Base-by-base conservation (phyloP, 2,329 filamentous ascomycete genomes). In the Aspergillus terreus region DNA sequence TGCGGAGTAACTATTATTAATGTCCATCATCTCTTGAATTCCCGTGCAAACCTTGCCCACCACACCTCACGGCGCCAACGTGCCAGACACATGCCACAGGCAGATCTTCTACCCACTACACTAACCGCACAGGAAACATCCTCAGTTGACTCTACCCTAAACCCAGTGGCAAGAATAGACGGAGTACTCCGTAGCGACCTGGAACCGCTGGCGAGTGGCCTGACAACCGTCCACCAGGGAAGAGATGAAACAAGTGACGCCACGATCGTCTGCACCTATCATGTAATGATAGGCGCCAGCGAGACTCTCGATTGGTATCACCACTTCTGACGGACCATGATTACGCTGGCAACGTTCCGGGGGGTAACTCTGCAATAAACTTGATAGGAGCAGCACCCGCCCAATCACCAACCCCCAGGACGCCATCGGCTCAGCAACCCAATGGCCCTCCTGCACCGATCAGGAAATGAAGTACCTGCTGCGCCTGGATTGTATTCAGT, bases 381-480 rank as follows among this genome's bases (percentile, higher is more conserved):
- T 23, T 42, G 40, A 42, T 42, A 42, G 40, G 40, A 42, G 49
- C 44, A 45, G 47, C 50, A 55, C 50, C 47, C 32, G 17, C 25
- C 47, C 47, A 47, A 42, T 47, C 52, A 49, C 45, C 49, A 47
- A 33, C 47, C 32, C 17, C 21, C 54, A 32, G 44, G 50, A 47
- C 44, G 40, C 23, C 35, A 23, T 17, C 40, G 40, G 40, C 40
- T 42, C 11, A 42, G 40, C 40, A 23, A 42, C 40, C 40, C 40
- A 42, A 42, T 42, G 40, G 17, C 40, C 14, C 40, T 38, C 15
- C 40, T 42, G 40, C 14, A 42, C 40, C 6, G 40, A 15, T 46
- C 17, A 15, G 21, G 19, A 9, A 30, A 25, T 21, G 15, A 27
- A 32, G 36, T 38, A 43, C 36, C 25, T 38, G 25, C 21, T 25